Evolutionary conservation across 2,329 filamentous ascomycete genomes (phyloP).

Genomic region (Botrytis pseudocinerea): DNA sequence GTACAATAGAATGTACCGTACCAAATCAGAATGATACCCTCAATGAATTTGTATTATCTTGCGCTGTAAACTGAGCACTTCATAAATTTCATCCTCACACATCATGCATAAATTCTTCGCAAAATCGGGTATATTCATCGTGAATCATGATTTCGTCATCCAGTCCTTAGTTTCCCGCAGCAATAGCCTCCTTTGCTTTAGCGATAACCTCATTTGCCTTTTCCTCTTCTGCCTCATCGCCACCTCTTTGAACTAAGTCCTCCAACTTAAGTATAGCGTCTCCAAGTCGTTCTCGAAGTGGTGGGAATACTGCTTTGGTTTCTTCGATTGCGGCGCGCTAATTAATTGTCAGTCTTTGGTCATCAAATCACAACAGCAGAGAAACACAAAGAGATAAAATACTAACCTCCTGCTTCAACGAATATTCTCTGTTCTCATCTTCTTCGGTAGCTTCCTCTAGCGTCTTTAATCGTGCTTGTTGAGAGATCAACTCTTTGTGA

Average conservation of each 20-base stretch:
- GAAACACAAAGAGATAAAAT: neutral
- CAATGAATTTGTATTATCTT: neutral
- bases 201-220: conserved; percentile 50
- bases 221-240: conserved; percentile 51
- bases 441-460: conserved; percentile 52
- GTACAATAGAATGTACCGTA: conserved; percentile 37
- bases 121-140: conserved; percentile 12
- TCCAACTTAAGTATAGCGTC: conserved; percentile 73
- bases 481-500: conserved; percentile 77
- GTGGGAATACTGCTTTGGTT: conserved; percentile 79
- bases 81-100: neutral
- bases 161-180: conserved; percentile 46
- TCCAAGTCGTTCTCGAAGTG: conserved; percentile 68
- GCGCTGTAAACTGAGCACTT: neutral
- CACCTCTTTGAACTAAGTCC: conserved; percentile 65
- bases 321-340: conserved; percentile 67
- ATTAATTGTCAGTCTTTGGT: conserved; percentile 18
- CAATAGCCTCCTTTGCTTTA: conserved; percentile 54
- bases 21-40: conserved; percentile 35
- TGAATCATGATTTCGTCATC: conserved; percentile 19
- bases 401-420: conserved; percentile 82
- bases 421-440: conserved; percentile 75
- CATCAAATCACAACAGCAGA: neutral
- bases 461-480: conserved; percentile 69
- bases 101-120: conserved; percentile 8